Conservation (phyloP, 2,329 filamentous ascomycete genomes). For the Cordyceps militaris region DNA sequence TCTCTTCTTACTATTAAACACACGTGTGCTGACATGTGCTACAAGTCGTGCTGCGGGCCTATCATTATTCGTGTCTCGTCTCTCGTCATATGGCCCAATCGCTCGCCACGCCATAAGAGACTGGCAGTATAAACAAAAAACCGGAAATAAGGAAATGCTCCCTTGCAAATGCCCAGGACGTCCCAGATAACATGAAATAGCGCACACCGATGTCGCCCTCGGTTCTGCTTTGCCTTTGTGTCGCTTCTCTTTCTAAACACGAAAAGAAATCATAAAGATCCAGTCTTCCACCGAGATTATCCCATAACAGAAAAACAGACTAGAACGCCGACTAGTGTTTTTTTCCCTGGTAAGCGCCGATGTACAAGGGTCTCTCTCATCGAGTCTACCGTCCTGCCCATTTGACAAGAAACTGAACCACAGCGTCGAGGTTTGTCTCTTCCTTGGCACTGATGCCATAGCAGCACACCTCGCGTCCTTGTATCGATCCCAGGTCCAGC, state of each 20-base stretch:
- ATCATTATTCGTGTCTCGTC: slow-evolving; percentile 15
- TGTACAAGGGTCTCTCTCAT: background rate
- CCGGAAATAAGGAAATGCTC: background rate
- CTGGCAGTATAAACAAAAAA: slow-evolving; percentile 4
- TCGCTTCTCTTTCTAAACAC: slow-evolving; percentile 11
- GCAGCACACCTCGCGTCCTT: slow-evolving; percentile 90
- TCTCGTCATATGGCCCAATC: slow-evolving; percentile 6
- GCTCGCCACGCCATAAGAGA: slow-evolving; percentile 11
- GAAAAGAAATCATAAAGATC: slow-evolving; percentile 4
- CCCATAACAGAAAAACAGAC: background rate
- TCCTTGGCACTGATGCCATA: slow-evolving; percentile 99
- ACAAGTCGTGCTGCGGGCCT: background rate
- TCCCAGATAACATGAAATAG: slow-evolving; percentile 13
- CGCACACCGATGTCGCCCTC: slow-evolving; percentile 13
- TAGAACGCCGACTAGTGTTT: background rate
- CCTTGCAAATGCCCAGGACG: slow-evolving; percentile 8
- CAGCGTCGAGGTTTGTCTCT: slow-evolving; percentile 95
- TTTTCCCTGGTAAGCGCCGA: background rate
- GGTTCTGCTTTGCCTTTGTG: slow-evolving; percentile 13
- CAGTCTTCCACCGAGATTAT: slow-evolving; percentile 5
- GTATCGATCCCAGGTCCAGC: slow-evolving; percentile 82
- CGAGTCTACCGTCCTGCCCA: slow-evolving; percentile 60
- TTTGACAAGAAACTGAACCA: slow-evolving; percentile 93
- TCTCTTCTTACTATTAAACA: background rate
- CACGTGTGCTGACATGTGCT: background rate